Conservation (phyloP, 2,329 filamentous ascomycete genomes). For the Ilyonectria destructans region DNA sequence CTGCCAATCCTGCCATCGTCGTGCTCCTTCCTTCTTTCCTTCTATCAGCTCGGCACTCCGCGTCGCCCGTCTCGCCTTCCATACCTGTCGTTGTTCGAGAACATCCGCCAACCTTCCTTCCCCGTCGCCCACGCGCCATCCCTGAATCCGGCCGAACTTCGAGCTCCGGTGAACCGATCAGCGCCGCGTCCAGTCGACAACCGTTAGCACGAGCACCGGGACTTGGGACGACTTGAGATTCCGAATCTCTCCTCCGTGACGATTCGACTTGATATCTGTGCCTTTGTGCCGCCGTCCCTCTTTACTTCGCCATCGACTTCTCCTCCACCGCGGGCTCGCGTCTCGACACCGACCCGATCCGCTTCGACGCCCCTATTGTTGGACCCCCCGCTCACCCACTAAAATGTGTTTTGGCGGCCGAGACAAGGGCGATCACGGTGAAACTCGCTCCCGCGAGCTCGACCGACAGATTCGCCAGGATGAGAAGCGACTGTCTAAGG, state of each 20-base stretch:
- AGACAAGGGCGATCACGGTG: conserved; percentile 65
- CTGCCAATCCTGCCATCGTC: background rate
- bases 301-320: background rate
- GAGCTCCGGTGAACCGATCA: conserved; percentile 14
- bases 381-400: conserved; percentile 29
- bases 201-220: background rate
- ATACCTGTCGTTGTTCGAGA: conserved; percentile 24
- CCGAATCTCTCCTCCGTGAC: background rate
- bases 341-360: background rate
- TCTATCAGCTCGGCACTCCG: conserved; percentile 3
- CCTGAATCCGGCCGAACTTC: conserved; percentile 15
- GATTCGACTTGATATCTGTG: conserved; percentile 8
- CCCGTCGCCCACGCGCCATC: conserved; percentile 12
- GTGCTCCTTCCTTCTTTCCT: background rate
- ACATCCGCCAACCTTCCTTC: conserved; percentile 7
- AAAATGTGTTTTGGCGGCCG: conserved; percentile 78
- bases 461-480: conserved; percentile 89
- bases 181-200: conserved; percentile 7
- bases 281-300: background rate
- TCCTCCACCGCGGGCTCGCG: background rate
- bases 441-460: conserved; percentile 80
- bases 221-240: background rate
- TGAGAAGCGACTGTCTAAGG: conserved; percentile 87
- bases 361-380: conserved; percentile 16
- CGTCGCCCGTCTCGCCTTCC: conserved; percentile 10